Evolutionary conservation across 2,329 filamentous ascomycete genomes (phyloP).

Genomic region (Ophiocordyceps camponoti-rufipedis): DNA sequence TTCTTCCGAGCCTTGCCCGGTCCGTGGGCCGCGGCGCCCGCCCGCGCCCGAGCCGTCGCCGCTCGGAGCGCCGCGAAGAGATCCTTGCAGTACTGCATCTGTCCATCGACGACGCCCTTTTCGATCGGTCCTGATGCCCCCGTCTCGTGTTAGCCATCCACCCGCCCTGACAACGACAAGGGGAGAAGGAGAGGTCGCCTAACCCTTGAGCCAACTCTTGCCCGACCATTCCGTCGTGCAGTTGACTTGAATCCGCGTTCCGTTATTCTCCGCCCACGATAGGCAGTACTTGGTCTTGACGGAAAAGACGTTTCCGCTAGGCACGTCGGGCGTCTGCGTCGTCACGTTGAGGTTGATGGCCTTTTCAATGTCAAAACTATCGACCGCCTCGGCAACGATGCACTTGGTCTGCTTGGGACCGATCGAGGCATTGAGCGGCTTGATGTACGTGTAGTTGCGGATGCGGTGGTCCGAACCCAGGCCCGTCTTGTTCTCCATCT

Average conservation of each 20-base stretch:
- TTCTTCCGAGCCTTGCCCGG: constrained; percentile 42
- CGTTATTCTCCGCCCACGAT: constrained; percentile 76
- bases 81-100: constrained; percentile 65
- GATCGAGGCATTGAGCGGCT: constrained; percentile 67
- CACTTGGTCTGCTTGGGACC: constrained; percentile 93
- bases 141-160: not conserved
- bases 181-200: constrained; percentile 1
- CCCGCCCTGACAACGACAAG: not conserved
- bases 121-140: constrained; percentile 65
- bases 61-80: constrained; percentile 57
- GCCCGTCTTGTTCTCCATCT: constrained; percentile 70
- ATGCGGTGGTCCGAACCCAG: constrained; percentile 56
- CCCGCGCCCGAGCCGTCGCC: constrained; percentile 47
- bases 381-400: constrained; percentile 70
- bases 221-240: constrained; percentile 91
- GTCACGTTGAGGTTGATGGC: constrained; percentile 64
- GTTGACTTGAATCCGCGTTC: constrained; percentile 70
- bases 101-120: constrained; percentile 84
- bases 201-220: constrained; percentile 96
- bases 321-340: constrained; percentile 87
- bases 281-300: constrained; percentile 92
- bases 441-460: constrained; percentile 73
- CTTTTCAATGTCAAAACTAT: constrained; percentile 73
- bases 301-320: constrained; percentile 77
- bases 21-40: constrained; percentile 24